Percentiles rank a stretch among this genome's conserved stretches.
Evolutionary conservation across 2,329 filamentous ascomycete species (phyloP).

Genomic region (Aspergillus felis): DNA sequence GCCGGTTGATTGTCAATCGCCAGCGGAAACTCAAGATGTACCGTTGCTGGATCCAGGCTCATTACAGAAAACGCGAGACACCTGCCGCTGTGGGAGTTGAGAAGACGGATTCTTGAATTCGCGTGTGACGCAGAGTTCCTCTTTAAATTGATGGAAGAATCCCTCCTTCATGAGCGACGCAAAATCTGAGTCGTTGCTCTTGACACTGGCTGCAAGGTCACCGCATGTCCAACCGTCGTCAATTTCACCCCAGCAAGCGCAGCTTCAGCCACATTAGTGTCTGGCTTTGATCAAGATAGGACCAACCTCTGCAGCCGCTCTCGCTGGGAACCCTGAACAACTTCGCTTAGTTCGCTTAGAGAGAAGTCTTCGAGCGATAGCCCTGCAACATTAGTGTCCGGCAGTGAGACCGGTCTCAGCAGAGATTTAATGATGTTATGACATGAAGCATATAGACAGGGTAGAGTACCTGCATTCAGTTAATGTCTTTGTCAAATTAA

Average conservation of each 20-base stretch:
- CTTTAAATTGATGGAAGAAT: neutral
- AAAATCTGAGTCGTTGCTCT: neutral
- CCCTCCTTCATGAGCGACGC: neutral
- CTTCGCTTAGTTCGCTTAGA: neutral
- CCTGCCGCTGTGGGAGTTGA: conserved; percentile 2
- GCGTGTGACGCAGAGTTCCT: neutral
- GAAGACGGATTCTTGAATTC: conserved; percentile 12
- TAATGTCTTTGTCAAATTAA: neutral
- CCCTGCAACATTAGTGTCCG: neutral
- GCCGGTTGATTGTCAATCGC: conserved; percentile 86
- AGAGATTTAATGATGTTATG: conserved; percentile 1
- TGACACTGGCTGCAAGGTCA: neutral
- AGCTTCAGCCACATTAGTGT: neutral
- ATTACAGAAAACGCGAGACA: conserved; percentile 37
- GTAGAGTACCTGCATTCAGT: neutral
- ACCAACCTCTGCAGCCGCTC: neutral
- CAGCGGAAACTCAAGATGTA: conserved; percentile 96
- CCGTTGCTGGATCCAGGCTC: conserved; percentile 67
- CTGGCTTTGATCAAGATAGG: neutral
- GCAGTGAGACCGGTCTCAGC: neutral
- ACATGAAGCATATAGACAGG: neutral
- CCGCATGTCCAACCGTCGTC: neutral
- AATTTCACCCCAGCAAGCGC: neutral
- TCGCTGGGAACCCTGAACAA: neutral
- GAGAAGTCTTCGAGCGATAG: neutral